phyloP scores from a whole-genome alignment of 139 green algal species.

The Chlorella sp. region DNA sequence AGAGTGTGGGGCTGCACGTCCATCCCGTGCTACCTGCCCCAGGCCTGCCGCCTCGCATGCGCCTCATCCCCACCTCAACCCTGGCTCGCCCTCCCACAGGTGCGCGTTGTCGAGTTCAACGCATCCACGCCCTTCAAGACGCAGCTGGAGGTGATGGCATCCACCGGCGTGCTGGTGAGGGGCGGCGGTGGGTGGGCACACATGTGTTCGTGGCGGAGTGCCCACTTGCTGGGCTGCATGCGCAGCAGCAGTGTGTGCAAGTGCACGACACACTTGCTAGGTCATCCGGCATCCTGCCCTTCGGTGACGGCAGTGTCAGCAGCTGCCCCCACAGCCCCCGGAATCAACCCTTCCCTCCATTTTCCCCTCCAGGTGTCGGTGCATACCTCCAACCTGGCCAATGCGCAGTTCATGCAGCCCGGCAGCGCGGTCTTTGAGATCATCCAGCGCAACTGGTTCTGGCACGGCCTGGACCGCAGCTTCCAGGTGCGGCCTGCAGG shows the following conservation, averaged over 20 bases:
- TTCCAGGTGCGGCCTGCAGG: background rate
- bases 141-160: conserved; percentile 80
- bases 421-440: conserved; percentile 82
- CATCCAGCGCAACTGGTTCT: conserved; percentile 89
- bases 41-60: too few relatives aligned
- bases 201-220: too few relatives aligned
- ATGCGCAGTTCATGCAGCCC: conserved; percentile 80
- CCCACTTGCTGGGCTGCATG: too few relatives aligned
- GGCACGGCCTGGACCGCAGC: conserved; percentile 44
- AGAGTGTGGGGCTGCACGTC: too few relatives aligned
- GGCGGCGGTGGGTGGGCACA: too few relatives aligned
- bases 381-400: conserved; percentile 89
- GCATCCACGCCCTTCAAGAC: conserved; percentile 62
- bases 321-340: too few relatives aligned
- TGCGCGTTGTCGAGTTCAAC: conserved; percentile 67
- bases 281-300: too few relatives aligned
- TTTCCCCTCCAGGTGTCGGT: conserved; percentile 51
- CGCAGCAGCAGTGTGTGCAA: too few relatives aligned
- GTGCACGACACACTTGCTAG: too few relatives aligned
- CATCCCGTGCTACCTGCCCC: too few relatives aligned
- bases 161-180: conserved; percentile 67
- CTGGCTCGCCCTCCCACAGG: conserved; percentile 6
- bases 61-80: background rate
- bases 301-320: too few relatives aligned
- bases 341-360: too few relatives aligned